phyloP scores from a whole-genome alignment of 129 eudicot genomes.

The Saussurea involucrata region DNA sequence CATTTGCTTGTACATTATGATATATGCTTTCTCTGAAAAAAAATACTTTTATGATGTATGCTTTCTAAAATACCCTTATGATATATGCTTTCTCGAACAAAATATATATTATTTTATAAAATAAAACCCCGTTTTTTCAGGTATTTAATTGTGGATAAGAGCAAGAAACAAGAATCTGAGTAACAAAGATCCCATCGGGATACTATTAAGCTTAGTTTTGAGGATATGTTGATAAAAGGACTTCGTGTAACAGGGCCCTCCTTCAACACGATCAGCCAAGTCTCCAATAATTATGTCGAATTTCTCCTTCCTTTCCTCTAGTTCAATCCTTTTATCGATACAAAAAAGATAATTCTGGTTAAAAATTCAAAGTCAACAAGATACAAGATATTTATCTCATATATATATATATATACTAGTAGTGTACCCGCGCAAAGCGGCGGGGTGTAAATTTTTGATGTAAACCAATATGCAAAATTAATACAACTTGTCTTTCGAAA shows the following conservation, averaged over 20 bases:
- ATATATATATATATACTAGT: no score
- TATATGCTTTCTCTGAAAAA: no score
- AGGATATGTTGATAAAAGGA: conserved; percentile 70
- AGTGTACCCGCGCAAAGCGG: no score
- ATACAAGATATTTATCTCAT: not conserved
- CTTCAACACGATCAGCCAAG: conserved; percentile 94
- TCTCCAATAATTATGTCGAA: conserved; percentile 94
- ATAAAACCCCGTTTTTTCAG: not conserved
- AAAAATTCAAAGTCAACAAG: conserved; percentile 5
- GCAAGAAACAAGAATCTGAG: conserved; percentile 55
- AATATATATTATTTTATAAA: no score
- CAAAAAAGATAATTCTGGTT: not conserved
- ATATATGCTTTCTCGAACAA: not conserved
- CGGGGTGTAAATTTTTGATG: no score
- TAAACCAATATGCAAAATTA: no score
- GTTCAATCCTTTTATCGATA: conserved; percentile 54
- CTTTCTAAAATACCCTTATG: not conserved
- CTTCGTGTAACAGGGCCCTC: conserved; percentile 96
- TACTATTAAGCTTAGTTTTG: conserved; percentile 79
- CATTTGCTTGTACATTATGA: not conserved
- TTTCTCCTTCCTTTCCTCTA: conserved; percentile 59
- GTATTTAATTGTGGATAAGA: not conserved
- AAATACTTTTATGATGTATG: no score
- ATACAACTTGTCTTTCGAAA: no score
- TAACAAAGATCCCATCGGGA: conserved; percentile 82